These are phyloP conservation scores for Debaryomyces fabryi DNA, from an alignment of 1,139 yeast genomes.

Conservation along the genomic window DNA sequence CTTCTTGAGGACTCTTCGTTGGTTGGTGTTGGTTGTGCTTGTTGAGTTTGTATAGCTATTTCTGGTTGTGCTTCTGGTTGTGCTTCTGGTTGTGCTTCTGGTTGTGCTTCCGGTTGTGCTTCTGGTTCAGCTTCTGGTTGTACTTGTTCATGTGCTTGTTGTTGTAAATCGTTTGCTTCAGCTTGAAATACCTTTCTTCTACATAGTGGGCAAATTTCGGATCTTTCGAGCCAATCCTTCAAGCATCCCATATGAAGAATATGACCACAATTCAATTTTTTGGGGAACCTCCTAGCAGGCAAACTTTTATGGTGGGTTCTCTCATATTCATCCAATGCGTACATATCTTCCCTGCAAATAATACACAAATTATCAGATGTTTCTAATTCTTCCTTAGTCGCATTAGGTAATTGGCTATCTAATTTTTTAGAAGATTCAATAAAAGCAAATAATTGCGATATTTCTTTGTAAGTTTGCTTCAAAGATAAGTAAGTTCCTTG, in stretches of 20 bases:
- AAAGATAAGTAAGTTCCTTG: conserved; percentile 66
- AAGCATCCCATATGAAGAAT: conserved; percentile 88
- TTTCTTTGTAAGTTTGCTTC: conserved; percentile 50
- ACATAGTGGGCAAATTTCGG: conserved; percentile 91
- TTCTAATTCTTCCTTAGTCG: conserved; percentile 61
- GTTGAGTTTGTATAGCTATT: background rate
- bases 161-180: conserved; percentile 2
- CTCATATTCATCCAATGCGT: conserved; percentile 35
- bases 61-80: background rate
- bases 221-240: conserved; percentile 90
- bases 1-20: background rate
- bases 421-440: conserved; percentile 66
- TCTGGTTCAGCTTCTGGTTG: conserved; percentile 9
- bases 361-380: conserved; percentile 69
- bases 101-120: conserved; percentile 3
- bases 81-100: conserved; percentile 2
- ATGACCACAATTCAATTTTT: conserved; percentile 81
- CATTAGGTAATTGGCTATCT: conserved; percentile 64
- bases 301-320: conserved; percentile 25
- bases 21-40: background rate
- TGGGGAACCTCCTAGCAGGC: conserved; percentile 59
- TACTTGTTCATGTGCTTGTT: background rate
- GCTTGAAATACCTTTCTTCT: conserved; percentile 63
- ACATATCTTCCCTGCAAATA: conserved; percentile 86
- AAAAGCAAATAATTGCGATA: conserved; percentile 55